Conservation (phyloP, 805 yeast genomes). For the Candida incommunis region DNA sequence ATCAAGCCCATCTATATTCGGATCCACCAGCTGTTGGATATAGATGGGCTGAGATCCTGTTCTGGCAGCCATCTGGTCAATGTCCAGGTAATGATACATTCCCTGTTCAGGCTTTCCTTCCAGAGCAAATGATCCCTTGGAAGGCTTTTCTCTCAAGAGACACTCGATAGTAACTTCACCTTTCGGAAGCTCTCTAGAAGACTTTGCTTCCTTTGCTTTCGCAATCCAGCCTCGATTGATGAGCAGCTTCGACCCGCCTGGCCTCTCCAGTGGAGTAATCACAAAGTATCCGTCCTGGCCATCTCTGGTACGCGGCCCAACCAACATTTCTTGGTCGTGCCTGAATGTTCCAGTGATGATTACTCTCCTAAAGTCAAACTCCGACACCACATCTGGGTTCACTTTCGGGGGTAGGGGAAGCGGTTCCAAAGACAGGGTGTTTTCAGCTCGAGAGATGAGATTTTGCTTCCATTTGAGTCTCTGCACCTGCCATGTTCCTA, state of each 20-base stretch:
- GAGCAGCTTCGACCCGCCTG: slow-evolving; percentile 63
- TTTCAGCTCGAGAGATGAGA: slow-evolving; percentile 71
- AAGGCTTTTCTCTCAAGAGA: slow-evolving; percentile 53
- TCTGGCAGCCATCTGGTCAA: slow-evolving; percentile 61
- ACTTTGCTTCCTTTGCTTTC: slow-evolving; percentile 39
- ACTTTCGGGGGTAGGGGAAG: slow-evolving; percentile 45
- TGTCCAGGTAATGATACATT: slow-evolving; percentile 67
- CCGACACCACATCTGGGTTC: slow-evolving; percentile 49
- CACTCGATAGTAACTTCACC: slow-evolving; percentile 64
- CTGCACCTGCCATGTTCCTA: slow-evolving; percentile 89
- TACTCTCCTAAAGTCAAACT: slow-evolving; percentile 74
- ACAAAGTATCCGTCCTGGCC: slow-evolving; percentile 65
- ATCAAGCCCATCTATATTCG: slow-evolving; percentile 16
- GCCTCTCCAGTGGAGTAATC: slow-evolving; percentile 69
- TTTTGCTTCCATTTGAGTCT: slow-evolving; percentile 80
- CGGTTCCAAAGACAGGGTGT: slow-evolving; percentile 60
- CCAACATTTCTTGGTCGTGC: slow-evolving; percentile 75
- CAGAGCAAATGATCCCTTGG: slow-evolving; percentile 54
- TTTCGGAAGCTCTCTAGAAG: slow-evolving; percentile 48
- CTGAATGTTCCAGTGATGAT: slow-evolving; percentile 64
- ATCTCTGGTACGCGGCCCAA: slow-evolving; percentile 75
- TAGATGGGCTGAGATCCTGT: slow-evolving; percentile 60
- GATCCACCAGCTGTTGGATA: slow-evolving; percentile 56
- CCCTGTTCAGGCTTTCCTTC: slow-evolving; percentile 53
- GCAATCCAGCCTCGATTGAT: slow-evolving; percentile 89